Evolutionary conservation across 2,329 filamentous ascomycete genomes (phyloP), one percentile per base, ranked within the genome.

Genomic region (Penicillium sp.): DNA sequence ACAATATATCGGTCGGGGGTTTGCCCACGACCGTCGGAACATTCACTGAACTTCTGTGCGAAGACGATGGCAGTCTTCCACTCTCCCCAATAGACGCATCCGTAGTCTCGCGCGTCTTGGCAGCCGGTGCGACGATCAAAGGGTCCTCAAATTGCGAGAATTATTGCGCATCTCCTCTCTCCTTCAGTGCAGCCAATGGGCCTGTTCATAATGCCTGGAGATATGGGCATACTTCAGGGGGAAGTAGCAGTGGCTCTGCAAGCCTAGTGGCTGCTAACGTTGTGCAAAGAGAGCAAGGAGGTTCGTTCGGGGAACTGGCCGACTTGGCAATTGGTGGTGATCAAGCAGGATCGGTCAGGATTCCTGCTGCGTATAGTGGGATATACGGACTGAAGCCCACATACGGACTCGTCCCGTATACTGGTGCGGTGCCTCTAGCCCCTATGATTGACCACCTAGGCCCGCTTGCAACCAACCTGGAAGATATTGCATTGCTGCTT

Each of bases 321-420:
- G 71, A 72, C 24, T 52, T 76, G 3, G 74, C 73, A 3, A 68
- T 75, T 24, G 75, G 75, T 14, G 71, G 73, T 50, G 74, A 77
- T 48, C 74, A 76, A 49, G 74, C 67, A 11, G 74, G 73, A 5
- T 74, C 71, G 3, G 71, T 76, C 8, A 66, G 74, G 10, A 55
- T 74, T 11, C 76, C 76, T 0, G 70, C 75, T 2, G 66, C 74
- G 0, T 76, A 74, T 56, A 71, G 66, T 24, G 76, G 76, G 1
- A 64, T 77, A 26, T 78, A 77, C 47, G 76, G 76, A 3, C 64
- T 78, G 5, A 83, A 83, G 54, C 75, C 79, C 1, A 81, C 79
- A 0, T 74, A 77, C 62, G 79, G 80, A 0, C 65, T 82, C 2
- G 71, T 82, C 1, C 79, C 80, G 0, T 82, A 82, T 55, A 81